Evolutionary conservation across 345 rosid species (phyloP), one percentile per base, ranked within the genome.

Genomic region (Hibiscus tridactylites): DNA sequence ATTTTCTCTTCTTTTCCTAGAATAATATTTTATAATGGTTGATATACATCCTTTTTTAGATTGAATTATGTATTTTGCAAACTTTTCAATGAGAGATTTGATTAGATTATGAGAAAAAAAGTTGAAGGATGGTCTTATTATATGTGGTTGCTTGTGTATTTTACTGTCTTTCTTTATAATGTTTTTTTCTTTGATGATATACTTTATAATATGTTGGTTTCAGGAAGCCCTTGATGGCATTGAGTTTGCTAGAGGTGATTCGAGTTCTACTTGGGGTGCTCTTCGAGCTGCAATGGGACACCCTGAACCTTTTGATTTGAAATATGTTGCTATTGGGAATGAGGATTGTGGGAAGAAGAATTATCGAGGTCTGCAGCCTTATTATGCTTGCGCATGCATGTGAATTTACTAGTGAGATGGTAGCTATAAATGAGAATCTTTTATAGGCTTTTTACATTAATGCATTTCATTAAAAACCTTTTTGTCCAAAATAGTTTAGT

Each of bases 171-270:
- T 24, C 33, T 52, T 72, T 71, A 37, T 67, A 42, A 61, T 47
- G 11, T 39, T 26, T 9, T 19, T 58, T 24, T 24, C 11, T 24
- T 61, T 33, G 19, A 10, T 58, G 31, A 26, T 11, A 11, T 26
- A 69, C 53, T 64, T 60, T 65, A 42, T 69, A 28, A 42, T 46
- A 15, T 71, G 31, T 65, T 54, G 53, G 49, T 82, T 82, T 62
- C 84, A 95, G 97, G 98, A 95, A 84, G 98, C 99, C 71, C 91
- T 95, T 46, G 99, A 92, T 62, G 91, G 99, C 69, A 79, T 92
- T 52, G 96, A 90, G 76, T 95, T 92, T 84, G 96, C 98, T 33
- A 81, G 90, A 79, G 98, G 97, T 61, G 89, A 82, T 77, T 61
- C 85, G 29, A 79, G 73, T 78, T 89, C 99, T 57, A 84, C 71